Percentiles rank a stretch among this genome's conserved stretches.
These are phyloP conservation scores for Taphrina communis DNA, from an alignment of 1,139 yeast species.

Conservation along the genomic window DNA sequence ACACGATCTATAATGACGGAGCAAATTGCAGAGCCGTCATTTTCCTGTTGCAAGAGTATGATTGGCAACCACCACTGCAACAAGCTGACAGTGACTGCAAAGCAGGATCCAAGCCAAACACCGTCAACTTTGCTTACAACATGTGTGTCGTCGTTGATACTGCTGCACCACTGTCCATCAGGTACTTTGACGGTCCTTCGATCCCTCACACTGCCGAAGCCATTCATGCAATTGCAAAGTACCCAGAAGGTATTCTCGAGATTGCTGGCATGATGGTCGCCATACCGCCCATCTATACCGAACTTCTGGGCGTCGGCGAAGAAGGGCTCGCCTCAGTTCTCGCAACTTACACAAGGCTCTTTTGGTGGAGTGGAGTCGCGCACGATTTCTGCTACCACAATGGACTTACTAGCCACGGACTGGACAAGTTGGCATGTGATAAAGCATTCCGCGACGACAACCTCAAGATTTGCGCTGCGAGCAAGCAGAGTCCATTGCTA, in stretches of 20 bases:
- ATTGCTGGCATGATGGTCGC: constrained; percentile 11
- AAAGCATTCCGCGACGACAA: background rate
- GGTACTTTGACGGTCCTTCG: constrained; percentile 12
- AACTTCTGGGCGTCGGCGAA: background rate
- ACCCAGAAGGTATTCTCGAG: constrained; percentile 7
- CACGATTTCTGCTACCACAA: constrained; percentile 14
- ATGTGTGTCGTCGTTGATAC: constrained; percentile 1
- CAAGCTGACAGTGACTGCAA: constrained; percentile 14
- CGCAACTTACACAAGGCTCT: background rate
- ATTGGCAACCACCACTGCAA: constrained; percentile 7
- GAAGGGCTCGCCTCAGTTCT: background rate
- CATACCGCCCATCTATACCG: constrained; percentile 2
- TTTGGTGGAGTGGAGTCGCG: constrained; percentile 15
- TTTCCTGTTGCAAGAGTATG: constrained; percentile 5
- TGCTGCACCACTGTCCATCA: background rate
- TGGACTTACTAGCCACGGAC: constrained; percentile 1
- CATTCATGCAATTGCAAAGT: constrained; percentile 7
- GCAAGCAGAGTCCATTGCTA: background rate
- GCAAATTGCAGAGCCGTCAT: background rate
- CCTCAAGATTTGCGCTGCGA: background rate
- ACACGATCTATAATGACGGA: constrained; percentile 1
- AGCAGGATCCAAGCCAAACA: background rate
- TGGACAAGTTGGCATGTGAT: background rate
- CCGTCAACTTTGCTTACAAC: constrained; percentile 13
- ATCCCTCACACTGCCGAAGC: constrained; percentile 6